Percentiles rank a stretch among this genome's conserved stretches.
Conservation (phyloP, 805 yeast genomes). For the Saturnispora mendoncae region DNA sequence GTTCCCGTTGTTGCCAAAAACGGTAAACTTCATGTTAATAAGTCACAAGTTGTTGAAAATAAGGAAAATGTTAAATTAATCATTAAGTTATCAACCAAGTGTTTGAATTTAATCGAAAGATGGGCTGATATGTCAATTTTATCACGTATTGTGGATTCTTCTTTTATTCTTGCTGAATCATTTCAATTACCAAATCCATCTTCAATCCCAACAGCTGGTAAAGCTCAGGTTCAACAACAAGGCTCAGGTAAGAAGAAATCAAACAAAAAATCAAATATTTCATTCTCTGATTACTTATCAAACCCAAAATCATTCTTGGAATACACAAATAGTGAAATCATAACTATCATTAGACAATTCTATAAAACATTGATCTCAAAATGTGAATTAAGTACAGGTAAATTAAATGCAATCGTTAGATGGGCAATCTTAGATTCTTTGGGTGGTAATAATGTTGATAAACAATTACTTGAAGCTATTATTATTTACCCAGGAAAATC, state of each 20-base stretch:
- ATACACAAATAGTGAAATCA: constrained; percentile 33
- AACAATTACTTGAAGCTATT: constrained; percentile 46
- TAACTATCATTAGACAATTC: constrained; percentile 34
- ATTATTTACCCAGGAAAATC: constrained; percentile 58
- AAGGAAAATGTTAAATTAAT: constrained; percentile 26
- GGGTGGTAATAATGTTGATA: constrained; percentile 5
- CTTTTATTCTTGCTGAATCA: constrained; percentile 38
- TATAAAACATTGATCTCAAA: constrained; percentile 40
- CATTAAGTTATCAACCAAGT: constrained; percentile 23
- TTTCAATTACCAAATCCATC: constrained; percentile 8
- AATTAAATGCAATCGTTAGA: constrained; percentile 48
- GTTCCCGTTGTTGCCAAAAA: constrained; percentile 43
- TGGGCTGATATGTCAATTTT: constrained; percentile 43
- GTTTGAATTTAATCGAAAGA: constrained; percentile 19
- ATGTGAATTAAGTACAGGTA: constrained; percentile 50
- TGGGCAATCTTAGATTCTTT: constrained; percentile 34
- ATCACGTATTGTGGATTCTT: constrained; percentile 49
- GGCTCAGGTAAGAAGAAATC: constrained; percentile 11
- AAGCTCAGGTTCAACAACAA: constrained; percentile 8
- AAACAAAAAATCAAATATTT: constrained; percentile 35
- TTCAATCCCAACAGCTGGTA: constrained; percentile 17
- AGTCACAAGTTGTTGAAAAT: constrained; percentile 25
- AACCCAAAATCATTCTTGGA: constrained; percentile 49
- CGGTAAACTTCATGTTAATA: constrained; percentile 34
- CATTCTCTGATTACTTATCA: constrained; percentile 60